Conservation (phyloP, 768 basidiomycete genomes). For the Termitomyces sp. region DNA sequence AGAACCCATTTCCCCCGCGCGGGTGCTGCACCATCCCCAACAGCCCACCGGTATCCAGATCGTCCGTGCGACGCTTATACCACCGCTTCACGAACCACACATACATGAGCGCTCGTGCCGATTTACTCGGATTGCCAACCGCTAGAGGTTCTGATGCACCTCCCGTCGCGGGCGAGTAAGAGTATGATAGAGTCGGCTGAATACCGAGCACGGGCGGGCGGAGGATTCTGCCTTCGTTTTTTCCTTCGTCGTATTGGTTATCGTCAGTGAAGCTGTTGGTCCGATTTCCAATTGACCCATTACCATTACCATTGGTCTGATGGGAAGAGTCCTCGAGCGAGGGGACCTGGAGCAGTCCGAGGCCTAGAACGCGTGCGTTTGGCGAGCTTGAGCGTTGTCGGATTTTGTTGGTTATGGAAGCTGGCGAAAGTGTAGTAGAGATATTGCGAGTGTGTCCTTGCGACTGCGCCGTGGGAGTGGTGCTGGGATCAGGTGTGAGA, state of each 20-base stretch:
- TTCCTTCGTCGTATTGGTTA: not conserved
- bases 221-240: constrained; percentile 12
- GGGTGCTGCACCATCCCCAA: constrained; percentile 25
- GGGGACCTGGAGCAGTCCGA: constrained; percentile 12
- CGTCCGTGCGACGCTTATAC: constrained; percentile 50
- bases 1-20: not conserved
- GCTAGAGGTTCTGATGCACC: constrained; percentile 11
- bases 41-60: constrained; percentile 35
- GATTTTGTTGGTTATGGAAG: constrained; percentile 5
- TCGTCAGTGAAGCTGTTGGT: not conserved
- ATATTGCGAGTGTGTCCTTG: constrained; percentile 13
- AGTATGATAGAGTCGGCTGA: constrained; percentile 57
- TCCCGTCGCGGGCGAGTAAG: constrained; percentile 21
- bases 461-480: constrained; percentile 11
- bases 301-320: constrained; percentile 1
- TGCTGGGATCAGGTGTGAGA: constrained; percentile 5
- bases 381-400: constrained; percentile 17
- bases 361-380: constrained; percentile 9
- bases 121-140: constrained; percentile 4
- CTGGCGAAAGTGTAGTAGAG: constrained; percentile 9
- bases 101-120: constrained; percentile 39
- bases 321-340: constrained; percentile 8
- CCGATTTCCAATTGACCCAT: not conserved
- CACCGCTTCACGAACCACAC: constrained; percentile 76
- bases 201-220: constrained; percentile 56